A percentile compares a stretch with the other conserved stretches of the same genome.
These are phyloP conservation scores for Auriscalpium vulgare DNA, from an alignment of 768 basidiomycete genomes.

Conservation along the genomic window DNA sequence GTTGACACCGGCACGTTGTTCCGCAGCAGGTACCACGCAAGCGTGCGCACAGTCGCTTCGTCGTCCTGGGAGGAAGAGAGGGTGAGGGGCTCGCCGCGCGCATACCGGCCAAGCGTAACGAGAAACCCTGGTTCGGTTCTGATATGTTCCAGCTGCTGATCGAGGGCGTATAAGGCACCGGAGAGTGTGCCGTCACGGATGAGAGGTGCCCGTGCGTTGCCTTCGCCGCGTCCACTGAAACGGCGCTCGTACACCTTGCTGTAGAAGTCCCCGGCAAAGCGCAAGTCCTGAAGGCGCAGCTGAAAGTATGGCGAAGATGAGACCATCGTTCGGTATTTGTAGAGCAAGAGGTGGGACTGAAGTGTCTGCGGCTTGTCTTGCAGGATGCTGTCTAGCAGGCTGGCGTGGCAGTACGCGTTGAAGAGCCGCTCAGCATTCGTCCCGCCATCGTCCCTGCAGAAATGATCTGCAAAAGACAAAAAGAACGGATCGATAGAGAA, in stretches of 20 bases:
- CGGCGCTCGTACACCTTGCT: slow-evolving; percentile 63
- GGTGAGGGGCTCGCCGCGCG: slow-evolving; percentile 38
- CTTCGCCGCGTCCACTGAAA: slow-evolving; percentile 65
- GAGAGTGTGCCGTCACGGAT: slow-evolving; percentile 67
- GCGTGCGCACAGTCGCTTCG: slow-evolving; percentile 23
- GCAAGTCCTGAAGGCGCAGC: slow-evolving; percentile 63
- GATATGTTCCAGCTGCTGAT: slow-evolving; percentile 44
- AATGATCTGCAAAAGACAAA: slow-evolving; percentile 73
- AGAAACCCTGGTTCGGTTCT: slow-evolving; percentile 34
- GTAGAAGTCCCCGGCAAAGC: slow-evolving; percentile 72
- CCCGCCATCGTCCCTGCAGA: slow-evolving; percentile 55
- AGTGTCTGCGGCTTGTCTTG: slow-evolving; percentile 82
- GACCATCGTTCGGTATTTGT: slow-evolving; percentile 56
- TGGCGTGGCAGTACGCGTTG: slow-evolving; percentile 67
- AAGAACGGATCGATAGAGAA: slow-evolving; percentile 79
- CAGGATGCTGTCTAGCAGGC: slow-evolving; percentile 79
- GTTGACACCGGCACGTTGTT: slow-evolving; percentile 67
- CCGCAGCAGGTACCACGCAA: slow-evolving; percentile 67
- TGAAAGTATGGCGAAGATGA: slow-evolving; percentile 54
- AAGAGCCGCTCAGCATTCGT: slow-evolving; percentile 54
- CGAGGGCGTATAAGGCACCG: slow-evolving; percentile 56
- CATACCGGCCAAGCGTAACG: slow-evolving; percentile 43
- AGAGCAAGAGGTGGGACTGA: slow-evolving; percentile 66
- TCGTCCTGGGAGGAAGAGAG: slow-evolving; percentile 4
- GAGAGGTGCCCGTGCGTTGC: slow-evolving; percentile 56